These are phyloP conservation scores for Myxozyma geophila DNA, from an alignment of 805 yeast genomes.

Conservation along the genomic window DNA sequence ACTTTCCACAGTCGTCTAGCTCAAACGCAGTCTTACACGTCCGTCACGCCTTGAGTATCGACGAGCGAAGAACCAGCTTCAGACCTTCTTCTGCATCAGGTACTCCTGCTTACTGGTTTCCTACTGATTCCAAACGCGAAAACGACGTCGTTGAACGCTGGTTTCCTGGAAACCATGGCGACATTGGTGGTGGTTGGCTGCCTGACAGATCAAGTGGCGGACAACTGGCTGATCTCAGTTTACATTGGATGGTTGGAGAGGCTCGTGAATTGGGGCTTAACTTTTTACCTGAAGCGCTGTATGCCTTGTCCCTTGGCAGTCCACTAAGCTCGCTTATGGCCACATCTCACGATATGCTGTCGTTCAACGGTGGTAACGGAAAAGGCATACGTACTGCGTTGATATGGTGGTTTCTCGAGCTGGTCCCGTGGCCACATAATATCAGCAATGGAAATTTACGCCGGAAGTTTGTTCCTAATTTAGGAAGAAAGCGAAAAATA, in stretches of 20 bases:
- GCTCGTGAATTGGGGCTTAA: conserved; percentile 56
- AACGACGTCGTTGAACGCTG: conserved; percentile 58
- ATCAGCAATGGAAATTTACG: conserved; percentile 52
- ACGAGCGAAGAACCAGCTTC: conserved; percentile 68
- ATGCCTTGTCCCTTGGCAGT: conserved; percentile 49
- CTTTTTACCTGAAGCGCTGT: conserved; percentile 51
- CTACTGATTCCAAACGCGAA: not conserved
- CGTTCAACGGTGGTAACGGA: conserved; percentile 12
- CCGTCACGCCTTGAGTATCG: conserved; percentile 69
- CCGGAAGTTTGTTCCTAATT: conserved; percentile 57
- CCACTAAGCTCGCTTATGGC: conserved; percentile 39
- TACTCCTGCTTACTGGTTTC: conserved; percentile 4
- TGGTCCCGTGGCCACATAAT: conserved; percentile 60
- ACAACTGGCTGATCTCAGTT: conserved; percentile 54
- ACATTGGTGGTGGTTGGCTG: conserved; percentile 71
- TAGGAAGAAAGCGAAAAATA: conserved; percentile 57
- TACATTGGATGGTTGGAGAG: conserved; percentile 65
- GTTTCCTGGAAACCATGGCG: conserved; percentile 74
- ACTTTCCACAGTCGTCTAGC: conserved; percentile 55
- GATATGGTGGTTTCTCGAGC: conserved; percentile 66
- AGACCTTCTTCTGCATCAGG: conserved; percentile 48
- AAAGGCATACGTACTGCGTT: conserved; percentile 6
- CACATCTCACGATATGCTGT: conserved; percentile 31
- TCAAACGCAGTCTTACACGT: conserved; percentile 54
- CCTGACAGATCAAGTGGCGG: conserved; percentile 51